These are phyloP conservation scores for Psilocybe tampanensis DNA, from an alignment of 768 basidiomycete species.

Conservation along the genomic window DNA sequence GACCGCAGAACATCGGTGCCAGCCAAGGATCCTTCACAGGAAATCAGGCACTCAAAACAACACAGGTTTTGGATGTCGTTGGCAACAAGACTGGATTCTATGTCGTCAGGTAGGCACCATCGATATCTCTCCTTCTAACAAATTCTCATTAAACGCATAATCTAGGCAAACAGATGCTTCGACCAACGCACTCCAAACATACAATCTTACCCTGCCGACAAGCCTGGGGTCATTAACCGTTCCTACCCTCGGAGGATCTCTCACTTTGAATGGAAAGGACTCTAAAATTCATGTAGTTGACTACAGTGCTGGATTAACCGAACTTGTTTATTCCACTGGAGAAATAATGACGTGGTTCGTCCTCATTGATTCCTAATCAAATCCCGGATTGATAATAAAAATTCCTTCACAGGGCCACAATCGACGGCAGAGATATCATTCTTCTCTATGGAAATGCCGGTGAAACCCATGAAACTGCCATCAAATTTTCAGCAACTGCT, in stretches of 20 bases:
- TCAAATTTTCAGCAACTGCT: slow-evolving; percentile 33
- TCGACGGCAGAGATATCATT: slow-evolving; percentile 49
- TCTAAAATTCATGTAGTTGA: slow-evolving; percentile 56
- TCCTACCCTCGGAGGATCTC: slow-evolving; percentile 44
- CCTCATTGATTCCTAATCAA: too few species aligned
- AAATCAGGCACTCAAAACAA: slow-evolving; percentile 50
- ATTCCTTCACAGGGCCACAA: slow-evolving; percentile 39
- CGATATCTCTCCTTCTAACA: not conserved
- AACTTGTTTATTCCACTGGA: slow-evolving; percentile 47
- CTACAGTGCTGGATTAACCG: slow-evolving; percentile 45
- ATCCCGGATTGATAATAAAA: not conserved
- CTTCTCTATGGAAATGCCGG: slow-evolving; percentile 48
- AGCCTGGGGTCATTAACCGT: slow-evolving; percentile 44
- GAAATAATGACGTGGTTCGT: slow-evolving; percentile 52
- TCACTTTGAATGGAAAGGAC: slow-evolving; percentile 51
- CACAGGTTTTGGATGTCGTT: slow-evolving; percentile 49
- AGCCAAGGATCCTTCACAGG: slow-evolving; percentile 49
- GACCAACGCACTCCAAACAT: slow-evolving; percentile 37
- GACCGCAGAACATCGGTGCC: slow-evolving; percentile 41
- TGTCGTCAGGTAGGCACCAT: slow-evolving; percentile 35
- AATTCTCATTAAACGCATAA: not conserved
- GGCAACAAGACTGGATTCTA: slow-evolving; percentile 52
- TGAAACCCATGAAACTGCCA: slow-evolving; percentile 52
- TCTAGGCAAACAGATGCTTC: slow-evolving; percentile 40
- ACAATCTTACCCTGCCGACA: slow-evolving; percentile 45